Evolutionary conservation across 305 asterid genomes (phyloP), one percentile per base, ranked within the genome.

Genomic region (Fraxinus angustifolia): DNA sequence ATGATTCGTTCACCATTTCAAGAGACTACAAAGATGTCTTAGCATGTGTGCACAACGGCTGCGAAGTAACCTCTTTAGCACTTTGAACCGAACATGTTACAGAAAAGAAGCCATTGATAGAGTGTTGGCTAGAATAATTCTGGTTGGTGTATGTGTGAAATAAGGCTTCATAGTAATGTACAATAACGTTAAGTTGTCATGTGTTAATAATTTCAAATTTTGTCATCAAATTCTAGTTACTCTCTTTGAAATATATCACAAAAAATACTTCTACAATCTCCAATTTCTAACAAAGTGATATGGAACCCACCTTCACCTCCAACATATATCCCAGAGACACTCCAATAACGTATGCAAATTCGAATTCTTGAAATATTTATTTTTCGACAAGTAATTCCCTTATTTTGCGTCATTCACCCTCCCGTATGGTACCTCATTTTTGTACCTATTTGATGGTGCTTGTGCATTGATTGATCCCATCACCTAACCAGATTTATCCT

Each of bases 21-120:
- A 35, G 40, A 35, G 40, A 35, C 40, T 35, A 35, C 40, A 6
- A 35, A 35, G 40, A 35, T 35, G 40, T 35, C 40, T 35, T 35
- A 6, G 40, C 40, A 12, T 40, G 14, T 40, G 48, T 40, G 48
- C 48, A 8, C 12, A 3, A 38, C 0, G 12, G 48, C 48, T 40
- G 48, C 48, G 48, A 40, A 40, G 48, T 40, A 40, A 86, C 92
- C 58, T 89, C 93, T 67, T 76, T 78, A 33, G 97, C 94, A 38
- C 75, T 71, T 71, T 93, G 82, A 88, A 79, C 65, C 30, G n/a
- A 17, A 16, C 31, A 10, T 67, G 36, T 28, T 67, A 67, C n/a
- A 3, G 17, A 60, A 60, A 21, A 3, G 71, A 60, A 60, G 14
- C 71, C 30, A 58, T 40, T 40, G 48, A 40, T 2, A 40, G 48